phyloP scores from a whole-genome alignment of 371 early-diverging fungal genomes.

The Syncephalastrum racemosum region DNA sequence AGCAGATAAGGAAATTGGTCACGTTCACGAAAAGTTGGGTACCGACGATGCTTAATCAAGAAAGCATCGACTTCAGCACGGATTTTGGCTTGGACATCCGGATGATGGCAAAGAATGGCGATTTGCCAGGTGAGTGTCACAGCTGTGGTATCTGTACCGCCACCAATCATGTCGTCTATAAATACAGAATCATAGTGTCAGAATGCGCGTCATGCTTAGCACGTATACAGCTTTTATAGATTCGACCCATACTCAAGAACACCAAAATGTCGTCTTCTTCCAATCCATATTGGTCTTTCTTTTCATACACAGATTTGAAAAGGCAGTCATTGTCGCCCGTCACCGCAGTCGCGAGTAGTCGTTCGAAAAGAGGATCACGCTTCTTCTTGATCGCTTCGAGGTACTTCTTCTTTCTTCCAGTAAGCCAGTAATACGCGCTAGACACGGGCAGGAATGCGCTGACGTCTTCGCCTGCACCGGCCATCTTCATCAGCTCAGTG shows the following conservation, averaged over 20 bases:
- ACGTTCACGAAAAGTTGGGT: conserved; percentile 23
- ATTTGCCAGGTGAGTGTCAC: conserved; percentile 17
- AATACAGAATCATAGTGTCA: not conserved
- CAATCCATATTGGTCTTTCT: conserved; percentile 14
- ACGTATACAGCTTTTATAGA: no score
- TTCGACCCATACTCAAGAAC: conserved; percentile 7
- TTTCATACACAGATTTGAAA: conserved; percentile 15
- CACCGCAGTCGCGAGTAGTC: conserved; percentile 4
- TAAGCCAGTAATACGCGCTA: no score
- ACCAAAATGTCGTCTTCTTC: conserved; percentile 20
- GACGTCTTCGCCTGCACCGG: no score
- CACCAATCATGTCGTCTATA: conserved; percentile 25
- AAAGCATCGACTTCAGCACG: conserved; percentile 20
- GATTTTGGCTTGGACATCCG: conserved; percentile 22
- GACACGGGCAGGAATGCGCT: no score
- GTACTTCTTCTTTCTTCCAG: no score
- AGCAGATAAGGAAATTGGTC: conserved; percentile 17
- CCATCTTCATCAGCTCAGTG: no score
- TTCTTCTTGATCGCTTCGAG: not conserved
- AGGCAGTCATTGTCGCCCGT: conserved; percentile 12
- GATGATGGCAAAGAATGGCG: conserved; percentile 20
- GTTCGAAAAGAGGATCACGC: conserved; percentile 5
- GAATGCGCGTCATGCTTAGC: no score
- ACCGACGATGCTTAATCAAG: conserved; percentile 5
- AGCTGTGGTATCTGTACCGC: conserved; percentile 24